phyloP scores from a whole-genome alignment of 2,329 filamentous ascomycete species.

The Cadophora gregata region DNA sequence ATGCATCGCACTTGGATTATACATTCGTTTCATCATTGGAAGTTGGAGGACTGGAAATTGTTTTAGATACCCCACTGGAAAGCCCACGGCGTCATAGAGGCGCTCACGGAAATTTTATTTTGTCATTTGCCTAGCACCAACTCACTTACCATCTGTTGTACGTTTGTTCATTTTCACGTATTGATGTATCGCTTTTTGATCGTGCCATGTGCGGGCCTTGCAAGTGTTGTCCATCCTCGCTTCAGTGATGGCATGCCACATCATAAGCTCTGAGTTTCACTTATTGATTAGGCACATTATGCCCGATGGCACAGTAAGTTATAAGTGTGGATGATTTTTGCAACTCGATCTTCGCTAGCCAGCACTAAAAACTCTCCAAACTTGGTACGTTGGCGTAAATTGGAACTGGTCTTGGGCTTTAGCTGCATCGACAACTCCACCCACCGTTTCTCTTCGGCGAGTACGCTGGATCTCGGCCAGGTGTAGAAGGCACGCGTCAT shows the following conservation, averaged over 20 bases:
- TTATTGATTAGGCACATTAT: no score
- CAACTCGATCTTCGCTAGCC: background rate
- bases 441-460: no score
- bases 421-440: no score
- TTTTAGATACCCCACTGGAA: constrained; percentile 31
- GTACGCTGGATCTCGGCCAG: no score
- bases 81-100: constrained; percentile 15
- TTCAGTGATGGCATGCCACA: background rate
- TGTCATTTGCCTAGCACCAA: constrained; percentile 4
- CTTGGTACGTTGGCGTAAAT: no score
- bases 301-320: background rate
- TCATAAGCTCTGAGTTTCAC: no score
- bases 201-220: background rate
- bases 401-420: no score
- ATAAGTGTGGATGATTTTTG: background rate
- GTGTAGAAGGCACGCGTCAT: no score
- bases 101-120: constrained; percentile 11
- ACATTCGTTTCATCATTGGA: constrained; percentile 25
- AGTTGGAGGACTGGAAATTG: constrained; percentile 29
- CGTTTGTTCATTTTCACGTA: background rate
- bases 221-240: background rate
- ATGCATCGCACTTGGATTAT: constrained; percentile 18
- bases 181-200: background rate
- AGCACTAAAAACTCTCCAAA: background rate
- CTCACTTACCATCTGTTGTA: background rate